A percentile compares a stretch with the other conserved stretches of the same genome.
Conservation (phyloP, 495 filamentous ascomycete species). For the Podospora australis region DNA sequence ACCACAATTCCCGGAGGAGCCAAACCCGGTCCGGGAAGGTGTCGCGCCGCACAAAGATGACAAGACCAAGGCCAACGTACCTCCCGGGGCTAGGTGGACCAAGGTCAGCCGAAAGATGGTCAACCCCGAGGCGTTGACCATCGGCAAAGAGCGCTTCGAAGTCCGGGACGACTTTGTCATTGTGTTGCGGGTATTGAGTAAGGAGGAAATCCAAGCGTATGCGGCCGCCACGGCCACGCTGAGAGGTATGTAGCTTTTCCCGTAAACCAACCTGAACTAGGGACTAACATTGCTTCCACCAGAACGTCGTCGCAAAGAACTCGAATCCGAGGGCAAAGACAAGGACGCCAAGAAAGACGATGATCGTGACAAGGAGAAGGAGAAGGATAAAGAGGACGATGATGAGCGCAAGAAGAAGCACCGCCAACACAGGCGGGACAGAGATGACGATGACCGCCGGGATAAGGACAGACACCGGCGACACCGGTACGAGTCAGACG, state of each 20-base stretch:
- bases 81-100: slow-evolving; percentile 76
- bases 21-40: slow-evolving; percentile 73
- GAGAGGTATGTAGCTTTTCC: slow-evolving; percentile 53
- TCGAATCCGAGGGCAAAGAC: slow-evolving; percentile 24
- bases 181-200: slow-evolving; percentile 69
- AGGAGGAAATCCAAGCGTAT: slow-evolving; percentile 76
- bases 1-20: slow-evolving; percentile 72
- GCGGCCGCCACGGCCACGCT: slow-evolving; percentile 68
- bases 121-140: slow-evolving; percentile 71
- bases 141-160: slow-evolving; percentile 74
- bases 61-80: slow-evolving; percentile 64
- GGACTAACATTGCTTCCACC: background rate
- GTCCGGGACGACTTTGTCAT: slow-evolving; percentile 79
- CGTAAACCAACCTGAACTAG: no score
- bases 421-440: slow-evolving; percentile 16
- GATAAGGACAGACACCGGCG: slow-evolving; percentile 9
- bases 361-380: background rate
- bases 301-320: slow-evolving; percentile 36
- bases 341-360: background rate
- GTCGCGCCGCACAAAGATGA: slow-evolving; percentile 82
- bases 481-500: slow-evolving; percentile 8
- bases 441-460: slow-evolving; percentile 13
- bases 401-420: slow-evolving; percentile 9
- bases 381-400: slow-evolving; percentile 11
- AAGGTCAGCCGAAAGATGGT: slow-evolving; percentile 80